Percentiles rank a stretch among this genome's conserved stretches.
These are phyloP conservation scores for thale cress (Arabidopsis thaliana) DNA, from an alignment of 345 rosid species.

Conservation along the genomic window DNA sequence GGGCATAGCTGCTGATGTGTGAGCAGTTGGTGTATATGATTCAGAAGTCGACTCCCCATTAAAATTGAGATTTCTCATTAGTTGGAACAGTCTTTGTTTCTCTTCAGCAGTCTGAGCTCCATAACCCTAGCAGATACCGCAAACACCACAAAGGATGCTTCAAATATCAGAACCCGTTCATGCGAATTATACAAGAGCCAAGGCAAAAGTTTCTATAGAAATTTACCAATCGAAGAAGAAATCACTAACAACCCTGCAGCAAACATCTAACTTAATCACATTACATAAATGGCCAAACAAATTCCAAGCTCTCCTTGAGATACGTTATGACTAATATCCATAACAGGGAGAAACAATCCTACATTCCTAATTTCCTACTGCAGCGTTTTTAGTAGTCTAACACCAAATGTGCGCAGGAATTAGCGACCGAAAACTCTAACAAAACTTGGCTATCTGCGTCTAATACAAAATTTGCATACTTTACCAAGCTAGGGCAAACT, in stretches of 20 bases:
- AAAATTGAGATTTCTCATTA: conserved; percentile 94
- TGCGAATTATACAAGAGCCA: neutral
- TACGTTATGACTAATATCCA: neutral
- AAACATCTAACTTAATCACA: conserved; percentile 18
- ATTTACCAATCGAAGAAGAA: neutral
- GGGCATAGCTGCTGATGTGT: conserved; percentile 59
- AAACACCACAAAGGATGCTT: conserved; percentile 33
- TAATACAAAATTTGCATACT: conserved; percentile 9
- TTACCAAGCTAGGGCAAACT: neutral
- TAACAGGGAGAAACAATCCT: conserved; percentile 15
- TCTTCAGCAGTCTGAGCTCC: conserved; percentile 97
- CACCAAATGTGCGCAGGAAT: neutral
- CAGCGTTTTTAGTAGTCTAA: neutral
- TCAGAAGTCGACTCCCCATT: conserved; percentile 90
- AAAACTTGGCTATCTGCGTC: neutral
- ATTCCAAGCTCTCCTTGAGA: neutral
- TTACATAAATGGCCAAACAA: neutral
- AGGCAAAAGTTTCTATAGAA: neutral
- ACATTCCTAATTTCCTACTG: neutral
- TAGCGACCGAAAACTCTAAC: neutral
- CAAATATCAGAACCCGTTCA: conserved; percentile 1
- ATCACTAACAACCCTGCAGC: conserved; percentile 1
- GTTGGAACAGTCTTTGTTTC: conserved; percentile 90
- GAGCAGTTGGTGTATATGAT: conserved; percentile 68
- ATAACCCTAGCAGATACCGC: conserved; percentile 62